These are phyloP conservation scores for Collybiopsis luxurians DNA, from an alignment of 768 basidiomycete species.

Conservation along the genomic window DNA sequence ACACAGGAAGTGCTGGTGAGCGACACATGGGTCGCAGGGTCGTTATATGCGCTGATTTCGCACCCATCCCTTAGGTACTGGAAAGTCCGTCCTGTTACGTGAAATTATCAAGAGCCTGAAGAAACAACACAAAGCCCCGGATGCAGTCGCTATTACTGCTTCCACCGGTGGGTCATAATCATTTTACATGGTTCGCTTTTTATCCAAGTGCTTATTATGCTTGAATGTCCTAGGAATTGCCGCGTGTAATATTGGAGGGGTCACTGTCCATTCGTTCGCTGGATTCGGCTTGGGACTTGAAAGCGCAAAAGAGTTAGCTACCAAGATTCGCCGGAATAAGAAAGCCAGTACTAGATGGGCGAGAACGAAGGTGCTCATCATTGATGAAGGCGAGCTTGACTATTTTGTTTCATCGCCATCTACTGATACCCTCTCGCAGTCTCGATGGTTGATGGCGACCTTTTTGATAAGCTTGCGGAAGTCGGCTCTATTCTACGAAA, in stretches of 20 bases:
- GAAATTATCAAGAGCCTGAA: constrained; percentile 82
- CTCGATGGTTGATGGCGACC: constrained; percentile 93
- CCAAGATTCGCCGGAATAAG: constrained; percentile 76
- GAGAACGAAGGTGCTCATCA: constrained; percentile 79
- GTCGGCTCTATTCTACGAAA: constrained; percentile 68
- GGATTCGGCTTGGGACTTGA: constrained; percentile 87
- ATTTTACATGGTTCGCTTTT: neutral
- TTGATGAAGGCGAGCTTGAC: constrained; percentile 65
- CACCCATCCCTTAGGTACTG: constrained; percentile 63
- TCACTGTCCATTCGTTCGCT: constrained; percentile 94
- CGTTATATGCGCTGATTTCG: constrained; percentile 14
- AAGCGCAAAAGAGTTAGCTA: constrained; percentile 53
- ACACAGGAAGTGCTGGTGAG: constrained; percentile 95
- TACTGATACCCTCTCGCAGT: constrained; percentile 45
- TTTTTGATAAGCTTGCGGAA: constrained; percentile 85
- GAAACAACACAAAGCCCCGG: constrained; percentile 52
- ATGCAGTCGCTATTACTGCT: constrained; percentile 91
- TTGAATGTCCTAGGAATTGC: constrained; percentile 64
- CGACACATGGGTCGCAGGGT: constrained; percentile 2
- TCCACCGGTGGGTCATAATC: constrained; percentile 69
- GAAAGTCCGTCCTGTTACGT: constrained; percentile 91
- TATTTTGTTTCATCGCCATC: neutral
- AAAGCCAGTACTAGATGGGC: constrained; percentile 81
- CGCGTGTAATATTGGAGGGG: constrained; percentile 95
- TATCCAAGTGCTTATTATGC: neutral